Evolutionary conservation across 495 filamentous ascomycete genomes (phyloP), one percentile per base, ranked within the genome.

Genomic region (Neurospora pannonica): DNA sequence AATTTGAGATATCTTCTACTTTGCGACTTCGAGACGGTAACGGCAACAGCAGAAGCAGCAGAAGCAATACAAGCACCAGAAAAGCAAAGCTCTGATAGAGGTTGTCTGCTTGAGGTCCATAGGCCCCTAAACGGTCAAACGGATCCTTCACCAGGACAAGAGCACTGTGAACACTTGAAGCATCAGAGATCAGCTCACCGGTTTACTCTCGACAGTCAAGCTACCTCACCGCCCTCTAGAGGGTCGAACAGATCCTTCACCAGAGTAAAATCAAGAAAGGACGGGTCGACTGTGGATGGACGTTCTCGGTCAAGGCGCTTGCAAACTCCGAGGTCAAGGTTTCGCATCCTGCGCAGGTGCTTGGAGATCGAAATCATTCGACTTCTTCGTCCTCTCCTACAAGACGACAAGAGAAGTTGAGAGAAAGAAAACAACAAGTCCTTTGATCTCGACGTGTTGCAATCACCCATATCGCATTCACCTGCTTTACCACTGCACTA

Each of bases 81-180:
- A 42, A 48, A 48, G n/a, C 19, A 21, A 21, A 21, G 4, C 3
- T 21, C 9, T 21, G 7, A 10, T 1, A 0, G n/a, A 46, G n/a
- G 3, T 10, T 4, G 8, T 48, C 19, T 21, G 3, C 43, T 11
- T n/a, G n/a, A n/a, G n/a, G n/a, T 21, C 7, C 42, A 43, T n/a
- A 38, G 38, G 38, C 38, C 10, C 11, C 38, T 3, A 13, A 39
- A 15, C 2, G 38, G 10, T 39, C 38, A 39, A 39, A 13, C 10
- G 11, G 38, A 13, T 39, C 38, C 38, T 11, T 11, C 3, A 39
- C 11, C 17, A 28, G 70, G 36, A 17, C 34, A 71, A 31, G 38
- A 42, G 70, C 62, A 69, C 74, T 70, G 37, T 54, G 74, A 73
- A 60, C 71, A 75, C 71, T 28, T 8, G 42, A 15, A 17, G 11